Conservation (phyloP, 176 grass and related monocot species). For the Carex kokanica region DNA sequence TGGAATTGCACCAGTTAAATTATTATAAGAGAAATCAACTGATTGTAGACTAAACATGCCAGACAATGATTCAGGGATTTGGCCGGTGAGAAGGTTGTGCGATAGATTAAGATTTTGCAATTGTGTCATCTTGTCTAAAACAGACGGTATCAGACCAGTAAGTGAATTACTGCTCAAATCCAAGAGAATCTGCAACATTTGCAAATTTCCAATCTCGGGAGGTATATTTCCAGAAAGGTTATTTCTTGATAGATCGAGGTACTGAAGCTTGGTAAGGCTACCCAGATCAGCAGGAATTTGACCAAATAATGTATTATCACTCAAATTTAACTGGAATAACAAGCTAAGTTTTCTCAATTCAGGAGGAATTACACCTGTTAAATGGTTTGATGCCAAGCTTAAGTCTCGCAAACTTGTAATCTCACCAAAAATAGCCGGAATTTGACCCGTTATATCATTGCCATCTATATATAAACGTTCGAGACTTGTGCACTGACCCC, state of each 20-base stretch:
- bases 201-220: constrained; percentile 48
- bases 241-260: constrained; percentile 61
- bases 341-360: constrained; percentile 34
- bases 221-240: constrained; percentile 41
- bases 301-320: constrained; percentile 44
- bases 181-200: constrained; percentile 51
- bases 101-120: constrained; percentile 75
- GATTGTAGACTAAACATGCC: constrained; percentile 54
- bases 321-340: constrained; percentile 55
- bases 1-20: constrained; percentile 57
- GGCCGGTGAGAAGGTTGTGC: constrained; percentile 53
- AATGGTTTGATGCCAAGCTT: constrained; percentile 45
- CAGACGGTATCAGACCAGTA: constrained; percentile 49
- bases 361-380: constrained; percentile 41
- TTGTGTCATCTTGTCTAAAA: constrained; percentile 42
- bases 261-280: constrained; percentile 21
- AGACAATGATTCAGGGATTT: constrained; percentile 55
- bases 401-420: constrained; percentile 44
- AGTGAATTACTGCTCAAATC: constrained; percentile 89
- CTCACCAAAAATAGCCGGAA: constrained; percentile 35
- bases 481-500: constrained; percentile 47
- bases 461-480: constrained; percentile 43
- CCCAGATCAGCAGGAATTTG: constrained; percentile 42
- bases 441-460: constrained; percentile 56
- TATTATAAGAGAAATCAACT: constrained; percentile 91